phyloP scores from a whole-genome alignment of 331 rosid genomes.

The Acacia pycnantha region DNA sequence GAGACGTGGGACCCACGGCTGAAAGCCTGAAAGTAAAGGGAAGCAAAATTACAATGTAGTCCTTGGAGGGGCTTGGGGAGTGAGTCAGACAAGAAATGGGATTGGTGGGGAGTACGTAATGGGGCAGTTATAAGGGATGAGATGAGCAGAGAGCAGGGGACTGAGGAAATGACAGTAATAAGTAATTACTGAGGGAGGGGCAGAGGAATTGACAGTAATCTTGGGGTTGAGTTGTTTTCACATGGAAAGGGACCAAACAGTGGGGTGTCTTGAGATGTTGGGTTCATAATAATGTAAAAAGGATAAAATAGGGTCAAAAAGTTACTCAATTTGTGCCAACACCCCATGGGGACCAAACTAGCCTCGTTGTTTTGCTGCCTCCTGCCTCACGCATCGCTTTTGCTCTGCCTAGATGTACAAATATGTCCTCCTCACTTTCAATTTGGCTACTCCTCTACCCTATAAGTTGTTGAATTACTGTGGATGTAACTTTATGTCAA shows the following conservation, averaged over 20 bases:
- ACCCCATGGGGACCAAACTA: constrained; percentile 51
- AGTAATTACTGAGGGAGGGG: background rate
- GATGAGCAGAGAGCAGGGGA: background rate
- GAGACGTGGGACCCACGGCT: no score
- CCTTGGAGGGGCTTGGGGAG: background rate
- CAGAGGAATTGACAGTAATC: background rate
- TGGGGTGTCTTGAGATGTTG: background rate
- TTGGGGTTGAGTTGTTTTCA: background rate
- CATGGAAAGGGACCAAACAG: background rate
- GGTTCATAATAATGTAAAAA: background rate
- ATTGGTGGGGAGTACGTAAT: background rate
- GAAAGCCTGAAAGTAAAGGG: no score
- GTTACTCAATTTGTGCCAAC: background rate
- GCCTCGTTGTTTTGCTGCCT: background rate
- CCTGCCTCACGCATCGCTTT: background rate
- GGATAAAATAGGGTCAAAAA: constrained; percentile 34
- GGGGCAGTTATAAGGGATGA: background rate
- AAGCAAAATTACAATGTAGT: no score
- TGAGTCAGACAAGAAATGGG: background rate
- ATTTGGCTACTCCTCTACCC: no score
- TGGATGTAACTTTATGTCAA: no score
- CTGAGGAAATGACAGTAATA: background rate
- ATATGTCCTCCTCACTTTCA: no score
- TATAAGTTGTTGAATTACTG: no score
- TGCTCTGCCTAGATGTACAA: background rate